Conservation (phyloP, 805 yeast species). For the Torulaspora microellipsoides region DNA sequence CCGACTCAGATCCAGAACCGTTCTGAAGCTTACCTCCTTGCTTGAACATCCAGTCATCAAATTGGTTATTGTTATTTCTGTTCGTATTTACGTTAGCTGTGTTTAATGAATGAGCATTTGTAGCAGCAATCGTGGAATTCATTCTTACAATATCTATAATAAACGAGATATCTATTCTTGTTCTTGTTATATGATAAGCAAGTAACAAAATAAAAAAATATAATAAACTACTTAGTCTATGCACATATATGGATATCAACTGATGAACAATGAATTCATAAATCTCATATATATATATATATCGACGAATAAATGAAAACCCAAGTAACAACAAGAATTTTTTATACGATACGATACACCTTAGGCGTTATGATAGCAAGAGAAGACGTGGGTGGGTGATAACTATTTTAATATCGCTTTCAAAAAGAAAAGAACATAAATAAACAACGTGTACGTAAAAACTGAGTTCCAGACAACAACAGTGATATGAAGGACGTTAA, state of each 20-base stretch:
- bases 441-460: background rate
- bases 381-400: conserved; percentile 1
- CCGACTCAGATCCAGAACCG: conserved; percentile 10
- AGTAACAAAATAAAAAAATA: too few species aligned
- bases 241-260: conserved; percentile 3
- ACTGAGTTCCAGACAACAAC: too few species aligned
- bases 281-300: background rate
- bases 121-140: conserved; percentile 4
- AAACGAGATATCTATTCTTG: too few species aligned
- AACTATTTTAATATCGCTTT: conserved; percentile 3
- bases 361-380: background rate
- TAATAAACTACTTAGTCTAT: background rate
- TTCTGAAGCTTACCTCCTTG: conserved; percentile 3
- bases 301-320: background rate
- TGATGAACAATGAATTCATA: conserved; percentile 2
- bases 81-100: background rate
- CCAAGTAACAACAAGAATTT: background rate
- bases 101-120: conserved; percentile 1
- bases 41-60: conserved; percentile 20
- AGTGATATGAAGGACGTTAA: too few species aligned
- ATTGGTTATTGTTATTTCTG: conserved; percentile 2
- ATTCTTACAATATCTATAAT: background rate
- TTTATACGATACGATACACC: conserved; percentile 2
- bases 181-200: too few species aligned
- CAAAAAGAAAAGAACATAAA: conserved; percentile 1